Evolutionary conservation across 192 early-diverging fungal species (phyloP), one percentile per base, ranked within the genome.

Genomic region (Coemansia sp.): DNA sequence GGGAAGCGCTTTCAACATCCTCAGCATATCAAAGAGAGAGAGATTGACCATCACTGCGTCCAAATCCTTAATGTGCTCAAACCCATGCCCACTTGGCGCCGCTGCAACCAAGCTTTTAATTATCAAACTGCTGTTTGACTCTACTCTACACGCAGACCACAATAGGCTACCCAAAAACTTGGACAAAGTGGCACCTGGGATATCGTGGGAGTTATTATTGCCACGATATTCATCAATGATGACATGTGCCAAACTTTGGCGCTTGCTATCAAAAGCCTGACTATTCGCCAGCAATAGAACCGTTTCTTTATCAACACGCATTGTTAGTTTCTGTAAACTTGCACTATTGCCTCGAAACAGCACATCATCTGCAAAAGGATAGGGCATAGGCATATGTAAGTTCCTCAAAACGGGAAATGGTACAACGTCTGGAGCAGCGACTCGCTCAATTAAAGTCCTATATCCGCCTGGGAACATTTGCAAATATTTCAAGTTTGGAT

Each of bases 301-400:
- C 32, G 53, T 56, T 12, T 56, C 53, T 2, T 6, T 1, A 15
- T 56, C 53, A 56, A 56, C 8, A 4, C 17, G 27, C 25, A 56
- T 32, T 11, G 29, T 17, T 19, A 64, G 19, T 39, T 51, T 25
- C 47, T 64, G 32, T 31, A 64, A 35, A 36, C 46, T 64, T 4
- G 24, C 32, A 24, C 46, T 51, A 22, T 64, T 64, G 5, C 62
- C 62, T 19, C 62, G 62, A n/a, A 64, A 64, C 35, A 64, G 35
- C 1, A 51, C 49, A 39, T 64, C 47, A 64, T 53, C 20, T 15
- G 31, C 37, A 17, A 64, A 64, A 51, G 62, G 62, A 36, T 64
- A 64, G n/a, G 25, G 11, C 17, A 24, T 24, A 1, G 45, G 10
- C 11, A 47, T 20, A 38, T 12, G 14, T 14, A 64, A 43, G 10